Conservation (phyloP, 768 basidiomycete species). For the Austroboletus festivus region DNA sequence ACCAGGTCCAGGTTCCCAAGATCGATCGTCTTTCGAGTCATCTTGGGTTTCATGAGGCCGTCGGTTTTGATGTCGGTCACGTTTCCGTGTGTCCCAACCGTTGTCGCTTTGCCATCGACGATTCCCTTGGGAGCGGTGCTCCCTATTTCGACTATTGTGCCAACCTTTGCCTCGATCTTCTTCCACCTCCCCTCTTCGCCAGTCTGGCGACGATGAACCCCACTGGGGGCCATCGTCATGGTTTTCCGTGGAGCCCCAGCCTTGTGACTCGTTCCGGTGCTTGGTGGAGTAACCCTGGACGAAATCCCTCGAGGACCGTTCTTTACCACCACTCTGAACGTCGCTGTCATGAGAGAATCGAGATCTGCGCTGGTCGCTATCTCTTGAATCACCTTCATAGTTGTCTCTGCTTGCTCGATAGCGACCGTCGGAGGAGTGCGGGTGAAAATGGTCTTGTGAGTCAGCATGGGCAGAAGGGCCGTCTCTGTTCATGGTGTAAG, state of each 20-base stretch:
- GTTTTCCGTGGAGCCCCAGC: conserved; percentile 38
- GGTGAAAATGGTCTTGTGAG: conserved; percentile 42
- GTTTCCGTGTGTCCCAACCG: conserved; percentile 54
- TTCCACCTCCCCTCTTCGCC: conserved; percentile 34
- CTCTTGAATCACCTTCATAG: conserved; percentile 46
- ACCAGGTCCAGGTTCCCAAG: too few relatives aligned
- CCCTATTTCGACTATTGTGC: conserved; percentile 38
- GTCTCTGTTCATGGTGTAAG: conserved; percentile 50
- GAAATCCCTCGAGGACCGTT: conserved; percentile 48
- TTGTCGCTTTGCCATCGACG: conserved; percentile 36
- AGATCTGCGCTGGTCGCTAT: conserved; percentile 44
- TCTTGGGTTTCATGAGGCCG: conserved; percentile 29
- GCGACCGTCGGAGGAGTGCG: conserved; percentile 46
- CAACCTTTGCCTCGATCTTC: conserved; percentile 38
- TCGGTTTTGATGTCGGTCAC: conserved; percentile 42
- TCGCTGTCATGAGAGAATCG: conserved; percentile 40
- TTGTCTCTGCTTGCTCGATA: conserved; percentile 49
- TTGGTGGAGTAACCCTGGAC: conserved; percentile 42
- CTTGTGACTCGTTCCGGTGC: conserved; percentile 46
- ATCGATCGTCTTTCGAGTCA: too few relatives aligned
- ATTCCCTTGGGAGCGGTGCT: conserved; percentile 29
- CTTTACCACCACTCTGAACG: conserved; percentile 38
- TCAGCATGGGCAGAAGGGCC: conserved; percentile 46
- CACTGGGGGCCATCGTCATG: conserved; percentile 41
- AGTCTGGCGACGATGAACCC: conserved; percentile 46